Base-by-base conservation (phyloP, 495 filamentous ascomycete genomes). In the Chlorociboria aeruginascens region DNA sequence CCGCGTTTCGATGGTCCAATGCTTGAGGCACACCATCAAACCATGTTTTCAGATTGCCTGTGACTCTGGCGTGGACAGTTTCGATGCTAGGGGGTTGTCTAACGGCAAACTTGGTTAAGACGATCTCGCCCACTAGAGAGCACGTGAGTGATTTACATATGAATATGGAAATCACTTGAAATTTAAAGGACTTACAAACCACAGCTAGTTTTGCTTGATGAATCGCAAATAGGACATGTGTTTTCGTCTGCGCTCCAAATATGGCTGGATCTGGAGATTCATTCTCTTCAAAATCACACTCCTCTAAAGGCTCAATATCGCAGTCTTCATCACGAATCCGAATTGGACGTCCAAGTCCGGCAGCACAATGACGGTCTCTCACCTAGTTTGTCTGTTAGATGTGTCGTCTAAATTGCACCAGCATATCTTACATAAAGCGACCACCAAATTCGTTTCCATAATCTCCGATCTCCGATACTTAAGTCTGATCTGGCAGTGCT, bases 291-390 rank as follows among this genome's bases (percentile, higher is more conserved):
- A 70, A 62, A 40, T 71, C 69, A 0, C 54, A 51, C 4, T 53
- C 40, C 10, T 66, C 55, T 1, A 72, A 63, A 41, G 66, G 66
- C 1, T 62, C 57, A 11, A 68, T 61, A 46, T 71, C 67, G 36
- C 69, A 70, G 36, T 71, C 69, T 49, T 72, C 68, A 31, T 72
- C 67, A 7, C 66, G 63, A n/a, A 77, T 70, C 43, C 68, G 70
- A n/a, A 67, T 68, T 7, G 77, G 77, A 25, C 75, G 63, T n/a
- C 77, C 77, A 13, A 81, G 66, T 29, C 74, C 74, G 10, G 76
- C 74, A 31, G 77, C 71, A 1, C 73, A 70, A 30, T 76, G 78
- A 48, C 76, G 63, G 53, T 81, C 77, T 40, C 76, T 57, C 0
- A 70, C 71, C 63, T 76, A 71, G n/a, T n/a, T n/a, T 7, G 71